phyloP scores from a whole-genome alignment of 495 filamentous ascomycete species.

The Neurospora sp. region DNA sequence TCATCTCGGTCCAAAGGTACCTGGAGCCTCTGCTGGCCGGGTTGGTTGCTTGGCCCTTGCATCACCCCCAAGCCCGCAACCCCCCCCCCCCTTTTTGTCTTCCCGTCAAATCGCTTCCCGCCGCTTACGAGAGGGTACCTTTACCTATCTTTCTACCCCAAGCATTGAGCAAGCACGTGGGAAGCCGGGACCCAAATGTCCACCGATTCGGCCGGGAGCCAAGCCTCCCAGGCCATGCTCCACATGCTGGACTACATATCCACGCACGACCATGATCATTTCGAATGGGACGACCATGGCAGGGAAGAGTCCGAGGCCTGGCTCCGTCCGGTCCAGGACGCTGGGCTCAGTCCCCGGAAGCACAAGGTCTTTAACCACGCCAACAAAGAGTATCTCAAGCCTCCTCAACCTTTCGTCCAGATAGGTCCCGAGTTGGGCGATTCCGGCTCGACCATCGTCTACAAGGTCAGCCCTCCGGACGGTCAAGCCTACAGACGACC shows the following conservation, averaged over 20 bases:
- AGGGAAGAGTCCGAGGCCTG: constrained; percentile 14
- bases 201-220: constrained; percentile 12
- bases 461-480: constrained; percentile 16
- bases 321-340: constrained; percentile 13
- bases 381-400: constrained; percentile 20
- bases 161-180: background rate
- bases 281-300: constrained; percentile 17
- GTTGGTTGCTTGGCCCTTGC: background rate
- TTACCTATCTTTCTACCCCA: background rate
- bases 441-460: constrained; percentile 22
- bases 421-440: constrained; percentile 17
- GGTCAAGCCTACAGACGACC: constrained; percentile 13
- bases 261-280: constrained; percentile 12
- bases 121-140: background rate
- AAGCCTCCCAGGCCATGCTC: constrained; percentile 11
- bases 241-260: constrained; percentile 15
- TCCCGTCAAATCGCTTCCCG: background rate
- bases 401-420: constrained; percentile 15
- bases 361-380: constrained; percentile 26
- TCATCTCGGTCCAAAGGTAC: background rate
- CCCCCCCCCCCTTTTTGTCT: background rate
- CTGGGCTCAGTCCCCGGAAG: constrained; percentile 15
- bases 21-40: background rate
- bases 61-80: background rate
- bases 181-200: constrained; percentile 6